Evolutionary conservation across 352 stramenopile genomes (phyloP).

Genomic region (Phytopythium kandeliae): DNA sequence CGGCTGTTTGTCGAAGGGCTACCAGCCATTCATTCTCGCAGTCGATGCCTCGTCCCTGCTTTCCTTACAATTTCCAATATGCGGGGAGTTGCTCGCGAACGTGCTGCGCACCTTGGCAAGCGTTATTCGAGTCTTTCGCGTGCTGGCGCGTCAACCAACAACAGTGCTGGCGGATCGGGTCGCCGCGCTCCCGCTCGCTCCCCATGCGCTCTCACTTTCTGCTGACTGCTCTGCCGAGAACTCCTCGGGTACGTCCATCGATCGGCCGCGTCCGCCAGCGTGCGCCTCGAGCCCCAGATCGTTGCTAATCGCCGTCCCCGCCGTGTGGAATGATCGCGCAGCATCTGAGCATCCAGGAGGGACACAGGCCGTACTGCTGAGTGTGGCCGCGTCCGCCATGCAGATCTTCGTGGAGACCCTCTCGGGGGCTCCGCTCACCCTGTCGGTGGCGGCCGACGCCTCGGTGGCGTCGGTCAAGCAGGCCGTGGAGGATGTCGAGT

Average conservation of each 20-base stretch:
- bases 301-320: conserved; percentile 1
- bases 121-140: neutral
- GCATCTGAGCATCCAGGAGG: conserved; percentile 92
- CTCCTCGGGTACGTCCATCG: conserved; percentile 63
- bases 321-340: conserved; percentile 8
- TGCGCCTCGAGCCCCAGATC: too few relatives aligned
- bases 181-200: neutral
- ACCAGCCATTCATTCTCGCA: conserved; percentile 3
- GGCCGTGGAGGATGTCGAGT: conserved; percentile 94
- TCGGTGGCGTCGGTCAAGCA: conserved; percentile 91
- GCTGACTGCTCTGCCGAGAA: conserved; percentile 90
- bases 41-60: neutral
- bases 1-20: neutral
- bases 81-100: neutral
- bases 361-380: conserved; percentile 17
- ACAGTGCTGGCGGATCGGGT: neutral
- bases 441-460: conserved; percentile 77
- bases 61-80: neutral
- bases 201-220: conserved; percentile 71
- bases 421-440: conserved; percentile 74
- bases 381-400: conserved; percentile 66
- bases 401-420: conserved; percentile 94
- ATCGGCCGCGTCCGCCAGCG: too few relatives aligned
- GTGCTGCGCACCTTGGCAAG: neutral
- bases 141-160: neutral